Percentiles rank a stretch among this genome's conserved stretches.
phyloP scores from a whole-genome alignment of 148 eudicot species.

The Cornus suecica region DNA sequence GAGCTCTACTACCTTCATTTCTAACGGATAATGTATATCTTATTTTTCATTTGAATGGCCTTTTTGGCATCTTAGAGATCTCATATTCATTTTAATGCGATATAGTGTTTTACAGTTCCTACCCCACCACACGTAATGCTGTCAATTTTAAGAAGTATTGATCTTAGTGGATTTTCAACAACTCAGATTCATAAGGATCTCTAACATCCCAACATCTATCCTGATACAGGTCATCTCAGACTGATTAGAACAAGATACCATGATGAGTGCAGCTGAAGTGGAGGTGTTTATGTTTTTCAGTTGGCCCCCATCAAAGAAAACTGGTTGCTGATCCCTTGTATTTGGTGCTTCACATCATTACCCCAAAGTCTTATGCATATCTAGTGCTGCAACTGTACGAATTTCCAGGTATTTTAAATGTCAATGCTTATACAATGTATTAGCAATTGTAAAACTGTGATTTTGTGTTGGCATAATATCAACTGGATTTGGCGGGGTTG shows the following conservation, averaged over 20 bases:
- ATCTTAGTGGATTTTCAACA: neutral
- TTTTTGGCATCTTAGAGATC: neutral
- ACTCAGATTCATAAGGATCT: neutral
- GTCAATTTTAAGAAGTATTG: neutral
- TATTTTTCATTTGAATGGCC: neutral
- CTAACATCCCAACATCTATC: neutral
- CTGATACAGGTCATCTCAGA: neutral
- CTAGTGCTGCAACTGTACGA: no score
- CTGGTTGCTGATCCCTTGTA: neutral
- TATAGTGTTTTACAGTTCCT: neutral
- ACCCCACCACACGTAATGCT: neutral
- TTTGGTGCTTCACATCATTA: neutral
- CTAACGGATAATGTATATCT: neutral
- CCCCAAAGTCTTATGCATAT: neutral
- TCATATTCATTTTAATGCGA: neutral
- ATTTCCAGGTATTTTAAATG: no score
- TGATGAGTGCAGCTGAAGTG: neutral
- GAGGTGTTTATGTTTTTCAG: neutral
- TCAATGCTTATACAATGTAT: no score
- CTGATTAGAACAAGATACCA: neutral
- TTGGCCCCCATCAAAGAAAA: neutral
- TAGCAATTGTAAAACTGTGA: no score
- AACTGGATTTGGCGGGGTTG: no score
- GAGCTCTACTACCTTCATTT: neutral
- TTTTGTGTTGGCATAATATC: no score